phyloP scores from a whole-genome alignment of 768 basidiomycete species.

The Hygrocybe punicea region DNA sequence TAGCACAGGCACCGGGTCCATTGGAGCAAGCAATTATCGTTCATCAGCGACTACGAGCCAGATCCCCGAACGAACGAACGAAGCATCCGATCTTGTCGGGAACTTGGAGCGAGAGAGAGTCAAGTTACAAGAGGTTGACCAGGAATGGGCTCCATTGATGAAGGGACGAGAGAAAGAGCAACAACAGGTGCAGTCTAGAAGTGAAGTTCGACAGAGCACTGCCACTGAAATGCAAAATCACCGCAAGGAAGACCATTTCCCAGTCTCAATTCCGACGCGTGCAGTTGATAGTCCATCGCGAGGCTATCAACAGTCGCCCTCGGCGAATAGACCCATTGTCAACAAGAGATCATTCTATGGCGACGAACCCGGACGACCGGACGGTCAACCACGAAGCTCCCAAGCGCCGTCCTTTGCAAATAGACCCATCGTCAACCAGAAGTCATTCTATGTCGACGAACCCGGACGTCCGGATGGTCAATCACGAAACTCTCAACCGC shows the following conservation, averaged over 20 bases:
- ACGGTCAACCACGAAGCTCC: neutral
- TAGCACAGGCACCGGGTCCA: constrained; percentile 49
- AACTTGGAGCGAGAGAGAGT: constrained; percentile 8
- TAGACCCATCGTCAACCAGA: neutral
- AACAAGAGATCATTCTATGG: neutral
- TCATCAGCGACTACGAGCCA: constrained; percentile 38
- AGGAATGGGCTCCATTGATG: neutral
- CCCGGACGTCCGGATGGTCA: neutral
- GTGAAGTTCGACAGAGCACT: neutral
- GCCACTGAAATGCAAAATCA: neutral
- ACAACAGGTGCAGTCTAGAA: neutral
- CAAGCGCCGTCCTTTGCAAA: neutral
- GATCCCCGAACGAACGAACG: constrained; percentile 37
- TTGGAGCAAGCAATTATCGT: constrained; percentile 40
- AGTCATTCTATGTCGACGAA: neutral
- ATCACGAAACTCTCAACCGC: neutral
- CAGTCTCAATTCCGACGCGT: neutral
- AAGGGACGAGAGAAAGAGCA: constrained; percentile 11
- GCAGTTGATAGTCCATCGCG: neutral
- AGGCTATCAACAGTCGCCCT: neutral
- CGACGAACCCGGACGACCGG: neutral
- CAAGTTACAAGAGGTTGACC: neutral
- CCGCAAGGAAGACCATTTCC: neutral
- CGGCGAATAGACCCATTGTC: neutral
- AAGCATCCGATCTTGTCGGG: constrained; percentile 10